Evolutionary conservation across 139 green algal species (phyloP), one percentile per base, ranked within the genome.

Genomic region (Yamagishiella unicocca): DNA sequence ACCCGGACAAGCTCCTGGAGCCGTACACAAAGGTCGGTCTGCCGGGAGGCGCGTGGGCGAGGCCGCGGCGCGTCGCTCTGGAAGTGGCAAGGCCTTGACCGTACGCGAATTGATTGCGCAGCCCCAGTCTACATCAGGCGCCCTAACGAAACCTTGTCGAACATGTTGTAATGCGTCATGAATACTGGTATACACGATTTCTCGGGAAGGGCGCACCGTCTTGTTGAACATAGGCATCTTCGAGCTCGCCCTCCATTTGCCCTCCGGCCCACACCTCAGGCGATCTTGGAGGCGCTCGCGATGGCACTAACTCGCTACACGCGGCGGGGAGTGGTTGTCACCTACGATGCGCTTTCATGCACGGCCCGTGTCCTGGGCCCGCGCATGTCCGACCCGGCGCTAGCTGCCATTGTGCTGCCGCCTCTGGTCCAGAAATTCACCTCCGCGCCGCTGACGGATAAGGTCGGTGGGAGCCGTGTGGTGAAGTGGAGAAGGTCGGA

Each of bases 271-370:
- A n/a, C n/a, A n/a, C n/a, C 38, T 0, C 91, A 92, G 81, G 68
- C 83, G 19, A 93, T 97, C 5, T 75, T 96, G 27, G 74, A 95
- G 22, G 82, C 91, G 12, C 79, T 98, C 37, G 92, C 88, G 1
- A n/a, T 54, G 38, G 95, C 92, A 1, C 29, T 93, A 2, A 27
- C 77, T 27, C 77, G 72, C 46, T 99, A 97, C 88, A 92, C 90
- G 4, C 91, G 93, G 38, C 89, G 93, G 67, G 97, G 98, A 86
- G 88, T 98, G 78, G 92, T 94, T 46, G 93, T 95, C 4, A 85
- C 97, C 50, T 98, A 98, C 74, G 98, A 99, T 82, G 94, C 95
- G 31, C 74, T 99, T 17, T 74, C 76, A 45, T 97, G 94, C 12
- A 84, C 98, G 6, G 94, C 91, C 2, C 95, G 98, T 22, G 90